These are phyloP conservation scores for Leccinellum rugosiceps DNA, from an alignment of 768 basidiomycete genomes.

Conservation along the genomic window DNA sequence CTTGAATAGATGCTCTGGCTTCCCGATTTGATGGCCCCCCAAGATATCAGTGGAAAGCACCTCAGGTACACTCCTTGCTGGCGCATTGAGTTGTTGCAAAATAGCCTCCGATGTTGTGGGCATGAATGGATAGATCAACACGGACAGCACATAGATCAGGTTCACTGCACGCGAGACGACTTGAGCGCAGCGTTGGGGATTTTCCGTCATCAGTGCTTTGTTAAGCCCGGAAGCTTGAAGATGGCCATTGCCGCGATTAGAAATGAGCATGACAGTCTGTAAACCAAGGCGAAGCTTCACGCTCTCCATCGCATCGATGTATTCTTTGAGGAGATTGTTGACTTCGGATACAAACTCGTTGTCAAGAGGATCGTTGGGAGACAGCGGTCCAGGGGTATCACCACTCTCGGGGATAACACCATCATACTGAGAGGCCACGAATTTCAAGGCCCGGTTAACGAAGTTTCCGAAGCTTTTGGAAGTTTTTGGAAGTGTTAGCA, in stretches of 20 bases:
- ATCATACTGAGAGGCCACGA: conserved; percentile 81
- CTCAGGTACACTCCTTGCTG: conserved; percentile 74
- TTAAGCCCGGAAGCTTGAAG: conserved; percentile 90
- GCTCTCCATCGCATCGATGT: conserved; percentile 83
- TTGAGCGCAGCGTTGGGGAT: conserved; percentile 84
- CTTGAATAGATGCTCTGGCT: conserved; percentile 88
- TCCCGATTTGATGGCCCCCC: conserved; percentile 79
- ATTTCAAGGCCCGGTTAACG: conserved; percentile 92
- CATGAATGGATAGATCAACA: conserved; percentile 93
- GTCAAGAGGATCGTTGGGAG: conserved; percentile 63
- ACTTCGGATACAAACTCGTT: conserved; percentile 76
- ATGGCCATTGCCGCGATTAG: conserved; percentile 86
- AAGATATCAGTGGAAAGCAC: conserved; percentile 78
- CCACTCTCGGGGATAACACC: conserved; percentile 76
- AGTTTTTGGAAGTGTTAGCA: conserved; percentile 24
- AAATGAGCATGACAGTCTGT: conserved; percentile 86
- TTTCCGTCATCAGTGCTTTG: conserved; percentile 79
- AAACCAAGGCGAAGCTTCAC: conserved; percentile 89
- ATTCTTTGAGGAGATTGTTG: conserved; percentile 75
- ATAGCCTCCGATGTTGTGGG: conserved; percentile 83
- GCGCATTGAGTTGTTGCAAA: conserved; percentile 84
- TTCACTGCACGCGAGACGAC: conserved; percentile 90
- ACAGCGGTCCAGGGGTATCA: conserved; percentile 66
- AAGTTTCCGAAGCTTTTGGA: conserved; percentile 87
- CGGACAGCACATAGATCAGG: conserved; percentile 87